Evolutionary conservation across 1,284 basidiomycete genomes (phyloP).

Genomic region (Retiboletus fuscus): DNA sequence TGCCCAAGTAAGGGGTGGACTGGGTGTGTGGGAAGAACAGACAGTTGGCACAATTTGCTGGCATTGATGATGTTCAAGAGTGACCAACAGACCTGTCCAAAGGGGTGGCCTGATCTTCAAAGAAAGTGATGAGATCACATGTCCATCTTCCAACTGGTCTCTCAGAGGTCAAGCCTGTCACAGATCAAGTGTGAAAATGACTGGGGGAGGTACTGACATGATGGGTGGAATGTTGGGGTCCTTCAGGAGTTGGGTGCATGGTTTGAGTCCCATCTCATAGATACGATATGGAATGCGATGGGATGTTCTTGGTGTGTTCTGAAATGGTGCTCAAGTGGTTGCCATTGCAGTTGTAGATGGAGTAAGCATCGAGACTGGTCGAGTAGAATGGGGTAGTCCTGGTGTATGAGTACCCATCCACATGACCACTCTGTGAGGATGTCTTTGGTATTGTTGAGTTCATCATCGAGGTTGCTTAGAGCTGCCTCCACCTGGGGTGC

Average conservation of each 20-base stretch:
- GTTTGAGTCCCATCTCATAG: too few relatives aligned
- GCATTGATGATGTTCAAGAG: constrained; percentile 66
- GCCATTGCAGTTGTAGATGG: constrained; percentile 54
- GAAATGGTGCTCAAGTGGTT: constrained; percentile 66
- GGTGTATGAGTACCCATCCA: constrained; percentile 54
- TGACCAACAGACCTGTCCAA: constrained; percentile 54
- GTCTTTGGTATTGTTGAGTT: constrained; percentile 71
- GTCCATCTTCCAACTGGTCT: constrained; percentile 66
- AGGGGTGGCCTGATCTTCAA: constrained; percentile 65
- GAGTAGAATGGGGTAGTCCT: constrained; percentile 47
- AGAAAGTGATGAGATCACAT: constrained; percentile 78
- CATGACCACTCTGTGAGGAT: constrained; percentile 69
- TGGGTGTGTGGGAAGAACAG: constrained; percentile 60
- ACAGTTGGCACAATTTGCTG: constrained; percentile 63
- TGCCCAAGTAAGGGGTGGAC: constrained; percentile 54
- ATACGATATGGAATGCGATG: too few relatives aligned
- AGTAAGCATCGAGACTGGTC: constrained; percentile 49
- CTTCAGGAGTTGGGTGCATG: too few relatives aligned
- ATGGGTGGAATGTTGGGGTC: constrained; percentile 54
- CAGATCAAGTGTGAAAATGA: constrained; percentile 43
- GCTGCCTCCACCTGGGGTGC: constrained; percentile 72
- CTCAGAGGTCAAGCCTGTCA: constrained; percentile 45
- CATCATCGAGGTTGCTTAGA: constrained; percentile 72
- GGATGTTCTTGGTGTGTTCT: too few relatives aligned
- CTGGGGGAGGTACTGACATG: constrained; percentile 42